Evolutionary conservation across 2,329 filamentous ascomycete genomes (phyloP).

Genomic region (Penicillium capsulatum): DNA sequence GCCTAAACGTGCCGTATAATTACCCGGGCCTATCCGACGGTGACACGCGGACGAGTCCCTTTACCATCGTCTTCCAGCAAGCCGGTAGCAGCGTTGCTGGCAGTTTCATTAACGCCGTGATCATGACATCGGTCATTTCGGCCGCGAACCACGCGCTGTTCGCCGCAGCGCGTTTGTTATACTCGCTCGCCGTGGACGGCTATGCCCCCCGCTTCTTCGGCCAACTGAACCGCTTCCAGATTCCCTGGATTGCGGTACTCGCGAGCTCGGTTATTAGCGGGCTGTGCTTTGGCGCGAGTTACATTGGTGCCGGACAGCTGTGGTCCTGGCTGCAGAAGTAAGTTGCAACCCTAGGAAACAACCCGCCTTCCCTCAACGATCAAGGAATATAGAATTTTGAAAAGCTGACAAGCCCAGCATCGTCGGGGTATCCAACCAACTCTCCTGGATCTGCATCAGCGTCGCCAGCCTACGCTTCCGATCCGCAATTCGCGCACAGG

Average conservation of each 20-base stretch:
- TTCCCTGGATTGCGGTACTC: constrained; percentile 54
- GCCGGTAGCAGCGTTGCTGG: constrained; percentile 54
- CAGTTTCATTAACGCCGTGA: constrained; percentile 59
- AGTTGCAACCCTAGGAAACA: constrained; percentile 21
- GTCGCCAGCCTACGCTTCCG: constrained; percentile 64
- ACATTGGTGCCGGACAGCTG: constrained; percentile 61
- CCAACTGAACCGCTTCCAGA: constrained; percentile 46
- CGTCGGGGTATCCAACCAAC: constrained; percentile 63
- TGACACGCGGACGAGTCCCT: constrained; percentile 48
- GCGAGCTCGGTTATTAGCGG: constrained; percentile 53
- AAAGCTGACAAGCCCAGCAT: constrained; percentile 48
- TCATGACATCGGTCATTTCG: constrained; percentile 56
- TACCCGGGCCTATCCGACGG: constrained; percentile 45
- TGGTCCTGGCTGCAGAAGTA: constrained; percentile 66
- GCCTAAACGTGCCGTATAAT: constrained; percentile 58
- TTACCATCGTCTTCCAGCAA: constrained; percentile 59
- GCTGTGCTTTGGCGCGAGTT: constrained; percentile 61
- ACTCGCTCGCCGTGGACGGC: constrained; percentile 52
- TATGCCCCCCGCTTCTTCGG: constrained; percentile 57
- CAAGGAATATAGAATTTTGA: too few species aligned
- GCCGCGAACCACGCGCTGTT: constrained; percentile 59
- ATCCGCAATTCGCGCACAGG: constrained; percentile 52
- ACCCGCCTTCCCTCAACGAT: too few species aligned
- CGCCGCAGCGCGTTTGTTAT: constrained; percentile 55
- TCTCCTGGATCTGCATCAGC: constrained; percentile 61